Evolutionary conservation across 306 rosid genomes (phyloP).

Genomic region (Clitoria ternatea): DNA sequence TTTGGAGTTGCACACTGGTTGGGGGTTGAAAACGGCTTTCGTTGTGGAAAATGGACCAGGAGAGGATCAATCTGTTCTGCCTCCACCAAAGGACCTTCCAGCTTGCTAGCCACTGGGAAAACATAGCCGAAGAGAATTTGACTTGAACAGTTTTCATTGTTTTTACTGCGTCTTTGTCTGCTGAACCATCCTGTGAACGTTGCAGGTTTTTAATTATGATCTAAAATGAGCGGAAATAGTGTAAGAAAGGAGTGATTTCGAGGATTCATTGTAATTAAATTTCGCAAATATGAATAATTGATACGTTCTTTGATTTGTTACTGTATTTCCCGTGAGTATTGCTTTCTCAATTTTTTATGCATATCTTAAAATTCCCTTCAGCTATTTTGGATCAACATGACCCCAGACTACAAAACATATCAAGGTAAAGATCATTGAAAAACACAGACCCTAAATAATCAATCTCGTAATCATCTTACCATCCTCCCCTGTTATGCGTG

Average conservation of each 20-base stretch:
- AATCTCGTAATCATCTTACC: background rate
- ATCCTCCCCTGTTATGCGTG: background rate
- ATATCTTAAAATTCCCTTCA: background rate
- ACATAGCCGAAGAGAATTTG: background rate
- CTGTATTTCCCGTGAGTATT: background rate
- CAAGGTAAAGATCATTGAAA: background rate
- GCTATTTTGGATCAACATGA: background rate
- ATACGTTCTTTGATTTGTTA: conserved; percentile 11
- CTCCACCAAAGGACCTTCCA: conserved; percentile 51
- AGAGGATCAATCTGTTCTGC: conserved; percentile 51
- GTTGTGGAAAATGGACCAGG: conserved; percentile 71
- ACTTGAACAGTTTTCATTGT: background rate
- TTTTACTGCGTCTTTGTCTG: background rate
- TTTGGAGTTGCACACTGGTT: conserved; percentile 74
- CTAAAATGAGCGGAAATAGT: background rate
- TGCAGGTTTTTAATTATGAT: conserved; percentile 1
- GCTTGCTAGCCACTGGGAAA: conserved; percentile 17
- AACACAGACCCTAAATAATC: background rate
- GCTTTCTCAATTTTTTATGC: background rate
- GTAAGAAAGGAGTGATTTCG: background rate
- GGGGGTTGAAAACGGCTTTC: conserved; percentile 82
- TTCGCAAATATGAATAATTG: background rate
- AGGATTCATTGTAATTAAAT: background rate
- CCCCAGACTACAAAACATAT: background rate
- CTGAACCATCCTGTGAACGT: background rate